A percentile compares a stretch with the other conserved stretches of the same genome.
Evolutionary conservation across 768 basidiomycete genomes (phyloP).

Genomic region (Punctularia strigosozonata): DNA sequence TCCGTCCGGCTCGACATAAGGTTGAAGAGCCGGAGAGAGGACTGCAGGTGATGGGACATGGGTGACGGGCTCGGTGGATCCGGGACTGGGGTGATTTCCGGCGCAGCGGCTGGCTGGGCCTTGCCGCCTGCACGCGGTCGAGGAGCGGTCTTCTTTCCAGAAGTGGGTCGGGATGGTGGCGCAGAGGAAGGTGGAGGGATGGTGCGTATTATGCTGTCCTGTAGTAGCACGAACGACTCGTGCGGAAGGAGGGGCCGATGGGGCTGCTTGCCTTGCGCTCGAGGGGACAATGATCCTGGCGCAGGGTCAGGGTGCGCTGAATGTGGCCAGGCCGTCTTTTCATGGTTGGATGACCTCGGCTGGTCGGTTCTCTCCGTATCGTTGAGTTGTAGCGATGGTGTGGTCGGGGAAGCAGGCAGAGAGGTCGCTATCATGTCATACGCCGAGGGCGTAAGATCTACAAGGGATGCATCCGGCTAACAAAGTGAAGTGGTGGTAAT

Average conservation of each 20-base stretch:
- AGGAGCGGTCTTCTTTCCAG: constrained; percentile 36
- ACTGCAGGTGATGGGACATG: constrained; percentile 66
- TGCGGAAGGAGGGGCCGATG: constrained; percentile 50
- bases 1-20: constrained; percentile 66
- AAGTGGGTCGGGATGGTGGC: constrained; percentile 26
- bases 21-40: constrained; percentile 64
- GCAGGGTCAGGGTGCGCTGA: constrained; percentile 30
- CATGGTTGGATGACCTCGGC: constrained; percentile 35
- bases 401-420: constrained; percentile 42
- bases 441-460: constrained; percentile 75
- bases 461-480: constrained; percentile 83
- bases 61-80: constrained; percentile 58
- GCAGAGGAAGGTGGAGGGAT: constrained; percentile 49
- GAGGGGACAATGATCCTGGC: constrained; percentile 34
- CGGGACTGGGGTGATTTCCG: constrained; percentile 27
- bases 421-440: constrained; percentile 76
- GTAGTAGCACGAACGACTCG: constrained; percentile 86
- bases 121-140: constrained; percentile 17
- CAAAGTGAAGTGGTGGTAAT: background rate
- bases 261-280: constrained; percentile 49
- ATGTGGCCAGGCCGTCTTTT: constrained; percentile 54
- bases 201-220: constrained; percentile 67
- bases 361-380: constrained; percentile 34
- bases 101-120: constrained; percentile 13
- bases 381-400: constrained; percentile 24